Percentiles rank a stretch among this genome's conserved stretches.
These are phyloP conservation scores for Pleurotus ostreatus DNA, from an alignment of 768 basidiomycete species.

Conservation along the genomic window DNA sequence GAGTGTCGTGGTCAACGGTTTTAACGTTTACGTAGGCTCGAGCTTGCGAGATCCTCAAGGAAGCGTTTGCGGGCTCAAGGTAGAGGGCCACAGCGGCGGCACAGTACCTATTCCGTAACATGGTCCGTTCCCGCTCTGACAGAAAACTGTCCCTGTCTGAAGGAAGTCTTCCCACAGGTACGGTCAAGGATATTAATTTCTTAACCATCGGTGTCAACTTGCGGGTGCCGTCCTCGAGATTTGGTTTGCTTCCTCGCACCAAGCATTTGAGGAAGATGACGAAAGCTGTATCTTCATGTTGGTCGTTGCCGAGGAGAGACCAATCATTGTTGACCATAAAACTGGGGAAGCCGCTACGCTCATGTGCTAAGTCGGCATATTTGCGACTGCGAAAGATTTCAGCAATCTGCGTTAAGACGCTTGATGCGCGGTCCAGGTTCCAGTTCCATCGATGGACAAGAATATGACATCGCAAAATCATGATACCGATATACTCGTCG, in stretches of 20 bases:
- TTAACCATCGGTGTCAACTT: conserved; percentile 43
- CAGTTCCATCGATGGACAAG: conserved; percentile 77
- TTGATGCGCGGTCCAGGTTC: conserved; percentile 52
- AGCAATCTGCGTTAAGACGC: conserved; percentile 59
- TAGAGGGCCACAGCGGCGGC: conserved; percentile 68
- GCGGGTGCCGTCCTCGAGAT: conserved; percentile 22
- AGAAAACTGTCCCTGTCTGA: conserved; percentile 56
- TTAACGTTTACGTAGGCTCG: conserved; percentile 64
- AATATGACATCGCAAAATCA: conserved; percentile 71
- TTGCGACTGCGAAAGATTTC: conserved; percentile 75
- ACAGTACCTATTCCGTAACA: conserved; percentile 79
- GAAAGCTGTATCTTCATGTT: conserved; percentile 66
- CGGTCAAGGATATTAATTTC: conserved; percentile 67
- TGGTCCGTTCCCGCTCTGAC: conserved; percentile 53
- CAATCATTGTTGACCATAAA: conserved; percentile 62
- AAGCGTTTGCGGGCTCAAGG: conserved; percentile 45
- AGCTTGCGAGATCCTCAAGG: conserved; percentile 58
- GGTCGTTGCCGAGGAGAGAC: conserved; percentile 43
- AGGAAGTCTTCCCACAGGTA: conserved; percentile 67
- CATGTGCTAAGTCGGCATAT: conserved; percentile 65
- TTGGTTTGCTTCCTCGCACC: conserved; percentile 49
- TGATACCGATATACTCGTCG: conserved; percentile 66
- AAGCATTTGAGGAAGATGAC: conserved; percentile 80
- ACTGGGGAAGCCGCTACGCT: conserved; percentile 61
- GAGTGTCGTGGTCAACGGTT: conserved; percentile 58